Base-by-base conservation (phyloP, 805 yeast genomes). In the Barnettozyma siamensis region DNA sequence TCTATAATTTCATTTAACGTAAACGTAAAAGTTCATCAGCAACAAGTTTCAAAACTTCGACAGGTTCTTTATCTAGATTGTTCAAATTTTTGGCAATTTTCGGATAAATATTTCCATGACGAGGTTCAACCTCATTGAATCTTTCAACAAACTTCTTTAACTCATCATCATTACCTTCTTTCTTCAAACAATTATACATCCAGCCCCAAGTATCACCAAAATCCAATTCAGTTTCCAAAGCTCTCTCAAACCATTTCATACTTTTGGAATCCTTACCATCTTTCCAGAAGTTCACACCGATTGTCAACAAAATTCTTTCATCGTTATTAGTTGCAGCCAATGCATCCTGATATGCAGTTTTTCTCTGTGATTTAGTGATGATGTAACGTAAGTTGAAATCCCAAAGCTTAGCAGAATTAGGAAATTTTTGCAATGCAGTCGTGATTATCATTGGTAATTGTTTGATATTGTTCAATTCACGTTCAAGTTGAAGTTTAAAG, bases 131-230 rank as follows among this genome's bases (percentile, higher is more conserved):
- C 3, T 53, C 59, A 4, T 49, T 39, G 28, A 76, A 74, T 19
- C 56, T 54, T 6, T 50, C 44, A 19, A 70, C 46, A 30, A 80
- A 53, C 5, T 50, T 46, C 4, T 56, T 51, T n/a, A 60, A 33
- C 12, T 73, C 78, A 2, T 57, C 63, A 5, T 52, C 43, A 4
- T 41, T 38, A 11, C 33, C 55, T 5, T 62, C 64, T 45, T 68
- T 72, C 17, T 49, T 38, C 33, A 67, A 42, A 46, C 72, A 76
- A 21, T 69, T 66, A 50, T 74, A 76, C 37, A 69, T 54, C 82
- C 88, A 81, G 1, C 78, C 74, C 83, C 94, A 88, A 3, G 72
- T 61, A 60, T 89, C 97, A 4, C 95, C 97, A 54, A 67, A 74
- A n/a, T 62, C 65, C 1, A 65, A 58, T 42, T 80, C 78, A 2